These are phyloP conservation scores for Coelastrella sp. DNA, from an alignment of 139 green algal genomes.

Conservation along the genomic window DNA sequence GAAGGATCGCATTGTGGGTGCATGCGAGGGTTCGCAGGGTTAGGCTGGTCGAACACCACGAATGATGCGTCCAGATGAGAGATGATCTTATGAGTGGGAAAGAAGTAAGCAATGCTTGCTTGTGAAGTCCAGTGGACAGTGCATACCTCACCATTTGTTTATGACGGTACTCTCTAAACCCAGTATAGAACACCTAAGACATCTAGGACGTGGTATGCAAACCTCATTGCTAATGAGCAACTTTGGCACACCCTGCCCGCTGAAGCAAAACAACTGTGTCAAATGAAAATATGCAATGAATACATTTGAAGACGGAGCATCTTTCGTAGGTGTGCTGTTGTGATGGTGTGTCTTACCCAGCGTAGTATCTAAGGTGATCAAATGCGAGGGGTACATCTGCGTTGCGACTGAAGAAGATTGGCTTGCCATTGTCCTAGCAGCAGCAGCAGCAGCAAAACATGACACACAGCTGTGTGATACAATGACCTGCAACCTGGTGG, in stretches of 20 bases:
- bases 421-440: slow-evolving; percentile 78
- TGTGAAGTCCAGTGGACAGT: too few species aligned
- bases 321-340: background rate
- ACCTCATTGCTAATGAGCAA: too few species aligned
- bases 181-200: too few species aligned
- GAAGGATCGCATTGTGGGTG: background rate
- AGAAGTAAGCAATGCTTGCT: too few species aligned
- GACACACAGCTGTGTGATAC: background rate
- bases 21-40: background rate
- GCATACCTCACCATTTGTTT: too few species aligned
- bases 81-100: too few species aligned
- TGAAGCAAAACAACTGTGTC: background rate
- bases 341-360: slow-evolving; percentile 47
- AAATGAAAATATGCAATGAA: background rate
- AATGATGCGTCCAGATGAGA: too few species aligned
- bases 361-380: slow-evolving; percentile 78
- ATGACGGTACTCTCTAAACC: too few species aligned
- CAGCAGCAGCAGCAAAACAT: background rate
- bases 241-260: background rate
- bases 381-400: slow-evolving; percentile 65
- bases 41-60: background rate
- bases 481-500: slow-evolving; percentile 66
- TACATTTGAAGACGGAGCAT: background rate
- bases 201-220: too few species aligned
- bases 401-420: slow-evolving; percentile 51